phyloP scores from a whole-genome alignment of 441 rosid genomes.

The Capsella rubella region DNA sequence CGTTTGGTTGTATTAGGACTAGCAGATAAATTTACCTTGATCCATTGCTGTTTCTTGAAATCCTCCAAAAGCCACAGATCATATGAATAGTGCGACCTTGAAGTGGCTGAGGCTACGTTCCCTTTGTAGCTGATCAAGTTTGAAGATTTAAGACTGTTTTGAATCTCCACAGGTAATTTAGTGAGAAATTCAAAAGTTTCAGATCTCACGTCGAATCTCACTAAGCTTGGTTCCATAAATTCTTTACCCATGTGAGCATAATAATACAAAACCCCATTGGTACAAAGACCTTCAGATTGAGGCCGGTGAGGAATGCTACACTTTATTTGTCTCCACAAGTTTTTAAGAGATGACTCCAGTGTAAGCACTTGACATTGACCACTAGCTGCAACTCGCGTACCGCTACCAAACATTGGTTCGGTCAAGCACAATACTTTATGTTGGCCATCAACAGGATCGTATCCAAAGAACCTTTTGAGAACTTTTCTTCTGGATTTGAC shows the following conservation, averaged over 20 bases:
- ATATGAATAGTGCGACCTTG: background rate
- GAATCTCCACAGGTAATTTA: background rate
- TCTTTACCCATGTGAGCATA: background rate
- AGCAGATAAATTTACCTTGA: background rate
- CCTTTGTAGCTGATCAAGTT: constrained; percentile 6
- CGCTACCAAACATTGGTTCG: background rate
- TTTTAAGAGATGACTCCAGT: background rate
- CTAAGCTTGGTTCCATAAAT: background rate
- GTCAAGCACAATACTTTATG: background rate
- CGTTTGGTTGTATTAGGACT: background rate
- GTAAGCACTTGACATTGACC: background rate
- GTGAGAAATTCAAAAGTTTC: constrained; percentile 4
- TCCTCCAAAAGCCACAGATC: constrained; percentile 14
- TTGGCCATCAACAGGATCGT: background rate
- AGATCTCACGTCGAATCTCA: constrained; percentile 9
- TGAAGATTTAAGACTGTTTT: background rate
- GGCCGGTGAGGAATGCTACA: constrained; percentile 9
- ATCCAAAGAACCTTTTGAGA: background rate
- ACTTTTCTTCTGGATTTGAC: background rate
- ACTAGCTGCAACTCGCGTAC: background rate
- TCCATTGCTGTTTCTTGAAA: background rate
- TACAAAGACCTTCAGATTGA: background rate
- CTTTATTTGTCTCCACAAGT: background rate
- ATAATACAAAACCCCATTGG: background rate
- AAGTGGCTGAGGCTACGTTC: background rate